Conservation (phyloP, 306 rosid species). For the Cucumis hystrix region DNA sequence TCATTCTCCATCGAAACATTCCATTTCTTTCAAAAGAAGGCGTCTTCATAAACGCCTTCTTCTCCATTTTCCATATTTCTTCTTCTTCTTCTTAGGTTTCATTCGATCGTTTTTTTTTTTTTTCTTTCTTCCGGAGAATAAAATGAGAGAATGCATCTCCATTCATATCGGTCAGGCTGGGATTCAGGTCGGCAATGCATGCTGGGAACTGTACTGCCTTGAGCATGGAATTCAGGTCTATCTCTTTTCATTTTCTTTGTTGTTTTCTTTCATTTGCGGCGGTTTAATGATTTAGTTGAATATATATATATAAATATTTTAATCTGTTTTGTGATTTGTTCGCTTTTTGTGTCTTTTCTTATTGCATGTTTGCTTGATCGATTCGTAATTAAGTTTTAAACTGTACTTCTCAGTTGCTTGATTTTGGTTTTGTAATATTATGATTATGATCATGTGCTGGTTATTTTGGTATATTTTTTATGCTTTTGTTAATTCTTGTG, state of each 20-base stretch:
- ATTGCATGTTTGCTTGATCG: neutral
- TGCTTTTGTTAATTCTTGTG: neutral
- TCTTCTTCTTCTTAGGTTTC: neutral
- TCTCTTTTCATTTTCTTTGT: neutral
- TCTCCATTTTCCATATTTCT: neutral
- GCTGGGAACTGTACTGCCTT: conserved; percentile 96
- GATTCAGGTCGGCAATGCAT: conserved; percentile 92
- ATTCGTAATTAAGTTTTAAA: neutral
- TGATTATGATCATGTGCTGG: neutral
- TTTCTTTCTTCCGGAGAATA: conserved; percentile 4
- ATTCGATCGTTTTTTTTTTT: neutral
- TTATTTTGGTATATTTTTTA: neutral
- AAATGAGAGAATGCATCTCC: conserved; percentile 90
- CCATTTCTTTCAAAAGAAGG: neutral
- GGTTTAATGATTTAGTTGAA: neutral
- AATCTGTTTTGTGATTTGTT: neutral
- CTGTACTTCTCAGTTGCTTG: neutral
- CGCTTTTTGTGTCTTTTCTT: neutral
- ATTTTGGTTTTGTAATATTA: neutral
- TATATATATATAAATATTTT: neutral
- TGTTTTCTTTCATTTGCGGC: neutral
- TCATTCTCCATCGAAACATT: neutral
- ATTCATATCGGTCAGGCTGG: conserved; percentile 97
- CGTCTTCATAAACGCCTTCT: conserved; percentile 9
- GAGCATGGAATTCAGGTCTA: conserved; percentile 81